Evolutionary conservation across 129 eudicot genomes (phyloP), one percentile per base, ranked within the genome.

Genomic region (Arctium minus): DNA sequence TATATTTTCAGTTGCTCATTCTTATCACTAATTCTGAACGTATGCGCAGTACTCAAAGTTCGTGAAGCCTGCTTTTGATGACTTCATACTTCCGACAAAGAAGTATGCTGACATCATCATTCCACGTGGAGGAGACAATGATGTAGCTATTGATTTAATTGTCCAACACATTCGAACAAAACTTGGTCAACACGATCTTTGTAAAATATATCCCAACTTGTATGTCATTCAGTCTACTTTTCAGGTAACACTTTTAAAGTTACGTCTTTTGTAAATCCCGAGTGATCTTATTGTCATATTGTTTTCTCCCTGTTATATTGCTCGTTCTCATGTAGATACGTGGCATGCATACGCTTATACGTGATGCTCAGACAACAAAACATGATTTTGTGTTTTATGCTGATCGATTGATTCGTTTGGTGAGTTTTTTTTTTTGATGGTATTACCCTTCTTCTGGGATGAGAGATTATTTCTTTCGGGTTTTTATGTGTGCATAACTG

Each of bases 151-250:
- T 81, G 97, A 94, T 87, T 86, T 94, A 81, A 94, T 94, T 32
- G 98, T 91, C 70, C 98, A 91, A 87, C 98, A 94, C 82, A 91
- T 94, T 79, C 92, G 93, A 31, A 94, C 98, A 80, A 94, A 94
- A 84, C 94, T 94, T 73, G 98, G 98, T 82, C 98, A 93, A 89
- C 94, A 93, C 70, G 92, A 93, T 82, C 94, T 93, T 44, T 93
- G 98, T 84, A 93, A 91, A 91, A 90, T 91, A 71, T 91, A 91
- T 79, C 97, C 98, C 33, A 94, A 94, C 64, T 84, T 94, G 31
- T 90, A 88, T 70, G 97, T 94, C 81, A 94, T 93, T 70, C 92
- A 87, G 39, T 89, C 98, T 65, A 91, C 98, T 79, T 93, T 93
- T 80, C 98, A 91, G 94, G 98, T 93, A 83, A 56, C 27, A 38